A percentile compares a stretch with the other conserved stretches of the same genome.
Conservation (phyloP, 2,329 filamentous ascomycete genomes). For the Verruconis gallopava region DNA sequence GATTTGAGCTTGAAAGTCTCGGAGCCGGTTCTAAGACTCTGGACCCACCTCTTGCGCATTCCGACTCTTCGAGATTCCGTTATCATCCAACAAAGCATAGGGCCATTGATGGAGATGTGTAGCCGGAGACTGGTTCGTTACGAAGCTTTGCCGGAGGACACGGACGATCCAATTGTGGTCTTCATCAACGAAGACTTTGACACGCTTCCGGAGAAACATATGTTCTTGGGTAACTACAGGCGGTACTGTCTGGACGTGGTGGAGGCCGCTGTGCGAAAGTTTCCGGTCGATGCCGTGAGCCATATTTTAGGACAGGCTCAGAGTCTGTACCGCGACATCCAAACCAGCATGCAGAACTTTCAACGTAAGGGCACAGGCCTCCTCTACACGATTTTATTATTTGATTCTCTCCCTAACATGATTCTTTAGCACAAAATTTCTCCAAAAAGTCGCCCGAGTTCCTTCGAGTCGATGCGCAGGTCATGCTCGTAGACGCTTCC, state of each 20-base stretch:
- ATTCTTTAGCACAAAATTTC: conserved; percentile 11
- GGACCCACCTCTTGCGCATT: conserved; percentile 70
- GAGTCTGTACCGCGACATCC: conserved; percentile 59
- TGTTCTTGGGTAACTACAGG: conserved; percentile 90
- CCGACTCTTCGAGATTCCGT: conserved; percentile 54
- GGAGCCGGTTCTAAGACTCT: conserved; percentile 81
- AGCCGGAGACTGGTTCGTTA: conserved; percentile 76
- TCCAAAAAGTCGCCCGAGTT: conserved; percentile 59
- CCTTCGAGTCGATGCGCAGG: conserved; percentile 75
- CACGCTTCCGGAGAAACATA: conserved; percentile 83
- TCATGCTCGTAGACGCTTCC: conserved; percentile 76
- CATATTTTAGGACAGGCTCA: conserved; percentile 78
- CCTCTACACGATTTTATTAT: no score
- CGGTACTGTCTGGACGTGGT: conserved; percentile 81
- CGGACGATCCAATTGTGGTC: conserved; percentile 62
- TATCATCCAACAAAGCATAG: conserved; percentile 50
- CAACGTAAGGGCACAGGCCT: no score
- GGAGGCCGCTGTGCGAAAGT: conserved; percentile 70
- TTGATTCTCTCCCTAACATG: conserved; percentile 21
- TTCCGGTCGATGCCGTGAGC: conserved; percentile 70
- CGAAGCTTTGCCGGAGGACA: conserved; percentile 72
- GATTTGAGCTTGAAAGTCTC: conserved; percentile 84
- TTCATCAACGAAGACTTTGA: conserved; percentile 92
- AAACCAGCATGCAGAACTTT: conserved; percentile 56
- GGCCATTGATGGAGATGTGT: conserved; percentile 67